Conservation (phyloP, 345 rosid genomes). For the Turnera subulata region DNA sequence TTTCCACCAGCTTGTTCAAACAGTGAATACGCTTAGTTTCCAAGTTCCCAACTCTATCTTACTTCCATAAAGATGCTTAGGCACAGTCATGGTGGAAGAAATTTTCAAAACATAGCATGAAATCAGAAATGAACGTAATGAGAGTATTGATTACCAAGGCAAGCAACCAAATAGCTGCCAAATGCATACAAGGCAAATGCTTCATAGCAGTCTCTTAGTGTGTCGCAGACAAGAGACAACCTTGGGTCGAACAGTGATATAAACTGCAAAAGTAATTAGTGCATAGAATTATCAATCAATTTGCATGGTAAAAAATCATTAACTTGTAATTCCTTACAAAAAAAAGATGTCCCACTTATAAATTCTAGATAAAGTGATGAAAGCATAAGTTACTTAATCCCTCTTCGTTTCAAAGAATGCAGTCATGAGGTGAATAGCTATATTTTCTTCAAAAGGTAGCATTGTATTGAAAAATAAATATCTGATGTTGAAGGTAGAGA, state of each 20-base stretch:
- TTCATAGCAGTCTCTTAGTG: constrained; percentile 79
- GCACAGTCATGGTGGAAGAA: too few relatives aligned
- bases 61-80: too few relatives aligned
- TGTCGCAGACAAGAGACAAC: constrained; percentile 69
- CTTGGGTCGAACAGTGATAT: constrained; percentile 58
- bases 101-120: too few relatives aligned
- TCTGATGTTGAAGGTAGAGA: neutral
- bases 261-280: constrained; percentile 32
- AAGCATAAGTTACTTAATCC: neutral
- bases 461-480: neutral
- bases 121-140: too few relatives aligned
- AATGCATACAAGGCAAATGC: constrained; percentile 88
- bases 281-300: neutral
- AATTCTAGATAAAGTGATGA: neutral
- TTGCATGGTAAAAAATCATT: neutral
- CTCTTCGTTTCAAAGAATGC: too few relatives aligned
- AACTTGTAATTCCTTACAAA: neutral
- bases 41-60: too few relatives aligned
- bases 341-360: neutral
- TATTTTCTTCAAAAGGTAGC: neutral
- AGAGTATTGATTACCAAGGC: constrained; percentile 60
- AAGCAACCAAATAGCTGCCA: constrained; percentile 85
- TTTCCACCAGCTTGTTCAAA: too few relatives aligned
- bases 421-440: too few relatives aligned
- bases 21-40: too few relatives aligned